Evolutionary conservation across 768 basidiomycete species (phyloP), one percentile per base, ranked within the genome.

Genomic region (Suillus lakei): DNA sequence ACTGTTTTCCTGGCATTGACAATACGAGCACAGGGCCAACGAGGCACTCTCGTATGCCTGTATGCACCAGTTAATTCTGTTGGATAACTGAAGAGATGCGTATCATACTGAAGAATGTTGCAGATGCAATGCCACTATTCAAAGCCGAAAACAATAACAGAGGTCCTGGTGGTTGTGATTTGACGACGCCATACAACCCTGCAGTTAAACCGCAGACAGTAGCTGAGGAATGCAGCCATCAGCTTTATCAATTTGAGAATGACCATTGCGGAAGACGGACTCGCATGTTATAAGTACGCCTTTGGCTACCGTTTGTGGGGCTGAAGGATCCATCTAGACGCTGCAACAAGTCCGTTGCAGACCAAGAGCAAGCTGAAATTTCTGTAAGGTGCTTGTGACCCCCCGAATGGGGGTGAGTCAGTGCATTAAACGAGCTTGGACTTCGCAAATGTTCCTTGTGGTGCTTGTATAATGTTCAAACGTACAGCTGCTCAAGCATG

Each of bases 41-140:
- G n/a, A 86, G 71, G 72, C 88, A 92, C 82, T 95, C 95, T 66
- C 93, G 86, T 61, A 91, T 74, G 64, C 86, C 95, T 95, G 67
- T 18, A 60, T 54, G 36, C 60, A 44, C 39, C 21, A 32, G 41
- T 67, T 55, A 60, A 59, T 68, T 18, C 0, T 56, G 30, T 39
- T 5, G 10, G 53, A 21, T 15, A 18, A 9, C 30, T 55, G 28
- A 50, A 4, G 36, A 65, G 21, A 59, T 21, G 38, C 12, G 16
- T 12, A 36, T 80, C 90, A 62, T 65, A 95, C 95, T 84, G 76
- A 96, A 95, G 78, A 96, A 96, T 0, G 88, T 85, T 10, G 86
- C 82, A 7, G 91, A 88, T 12, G 86, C 89, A 21, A 94, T 78
- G 28, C 87, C 88, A 54, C 88, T 87, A 72, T 95, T 95, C 26